Evolutionary conservation across 257 asterid species (phyloP), one percentile per base, ranked within the genome.

Genomic region (Solanum peruvianum): DNA sequence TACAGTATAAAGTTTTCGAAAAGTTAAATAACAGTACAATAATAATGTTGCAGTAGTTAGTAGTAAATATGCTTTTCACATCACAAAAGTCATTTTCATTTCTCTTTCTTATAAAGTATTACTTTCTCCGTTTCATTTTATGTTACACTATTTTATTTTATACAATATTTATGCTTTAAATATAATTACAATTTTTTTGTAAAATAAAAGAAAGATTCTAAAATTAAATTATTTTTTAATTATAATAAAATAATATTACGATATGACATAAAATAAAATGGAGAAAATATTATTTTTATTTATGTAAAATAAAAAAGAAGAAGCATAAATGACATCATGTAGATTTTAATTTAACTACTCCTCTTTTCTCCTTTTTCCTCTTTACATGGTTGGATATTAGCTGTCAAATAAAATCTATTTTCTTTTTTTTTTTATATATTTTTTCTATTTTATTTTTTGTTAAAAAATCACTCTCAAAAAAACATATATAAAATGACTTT

Each of bases 321-420:
- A 37, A 62, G n/a, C 58, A 66, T 73, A 45, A n/a, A 49, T 89
- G 91, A 89, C 87, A 84, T 89, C 89, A 89, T 69, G 14, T 64
- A 31, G 49, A 78, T 25, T 64, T 81, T 84, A 37, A 84, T 62
- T 84, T 84, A 72, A 85, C 90, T 41, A 69, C 82, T 31, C 23
- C 16, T 23, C 39, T 23, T 49, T 29, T 49, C 39, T 23, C 39
- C 47, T 35, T 44, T 82, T 69, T 84, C 70, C 72, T 33, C 37
- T 21, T 87, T 80, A 56, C 85, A 73, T 87, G 87, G 92, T 83
- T 90, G 92, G 89, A 90, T 90, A 91, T 91, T 91, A 91, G 92
- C 92, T 91, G 92, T 89, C 92, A 91, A 89, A 41, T 81, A 71
- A 18, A 75, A n/a, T 44, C 58, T 31, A 12, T 62, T 29, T 33